These are phyloP conservation scores for Lasiodiplodia sp. DNA, from an alignment of 2,329 filamentous ascomycete genomes.

Conservation along the genomic window DNA sequence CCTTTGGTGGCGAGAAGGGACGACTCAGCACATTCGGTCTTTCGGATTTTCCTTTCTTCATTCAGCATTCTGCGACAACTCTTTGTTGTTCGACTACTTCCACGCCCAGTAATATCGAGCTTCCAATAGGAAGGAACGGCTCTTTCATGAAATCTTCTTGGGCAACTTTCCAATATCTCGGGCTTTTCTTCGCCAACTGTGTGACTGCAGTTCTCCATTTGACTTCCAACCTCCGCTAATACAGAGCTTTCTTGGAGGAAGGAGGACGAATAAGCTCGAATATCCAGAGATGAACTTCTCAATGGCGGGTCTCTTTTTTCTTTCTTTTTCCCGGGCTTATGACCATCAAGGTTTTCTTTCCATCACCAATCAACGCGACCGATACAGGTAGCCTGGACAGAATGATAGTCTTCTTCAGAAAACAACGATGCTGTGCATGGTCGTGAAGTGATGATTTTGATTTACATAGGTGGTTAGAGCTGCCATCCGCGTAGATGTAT, in stretches of 20 bases:
- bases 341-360: neutral
- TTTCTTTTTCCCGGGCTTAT: neutral
- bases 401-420: neutral
- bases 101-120: too few species aligned
- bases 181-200: too few species aligned
- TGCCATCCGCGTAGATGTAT: neutral
- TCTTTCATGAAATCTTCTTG: too few species aligned
- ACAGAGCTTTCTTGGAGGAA: too few species aligned
- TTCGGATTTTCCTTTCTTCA: neutral
- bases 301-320: neutral
- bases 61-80: neutral
- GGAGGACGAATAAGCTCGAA: too few species aligned
- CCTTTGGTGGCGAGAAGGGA: neutral
- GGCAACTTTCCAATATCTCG: too few species aligned
- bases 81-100: neutral
- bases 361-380: neutral
- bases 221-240: too few species aligned
- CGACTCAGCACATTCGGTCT: neutral
- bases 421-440: neutral
- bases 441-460: neutral
- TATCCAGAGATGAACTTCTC: neutral
- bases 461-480: neutral
- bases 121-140: too few species aligned
- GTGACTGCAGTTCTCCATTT: too few species aligned
- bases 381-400: neutral